Percentiles rank a stretch among this genome's conserved stretches.
These are phyloP conservation scores for Psidium friedrichsthalianum DNA, from an alignment of 345 rosid species.

Conservation along the genomic window DNA sequence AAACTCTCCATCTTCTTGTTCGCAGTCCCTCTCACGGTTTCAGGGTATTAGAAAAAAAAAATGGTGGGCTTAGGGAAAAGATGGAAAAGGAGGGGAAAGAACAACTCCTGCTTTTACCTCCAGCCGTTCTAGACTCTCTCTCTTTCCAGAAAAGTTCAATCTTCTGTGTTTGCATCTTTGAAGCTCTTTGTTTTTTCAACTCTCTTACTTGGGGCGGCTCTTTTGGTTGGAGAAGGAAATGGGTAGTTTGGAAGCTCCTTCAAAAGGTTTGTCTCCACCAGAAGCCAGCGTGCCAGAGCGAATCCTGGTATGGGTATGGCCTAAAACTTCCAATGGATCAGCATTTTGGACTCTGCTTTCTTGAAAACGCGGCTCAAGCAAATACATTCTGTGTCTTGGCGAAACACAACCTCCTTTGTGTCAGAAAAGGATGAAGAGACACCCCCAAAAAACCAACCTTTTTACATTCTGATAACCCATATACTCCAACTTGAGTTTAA, in stretches of 20 bases:
- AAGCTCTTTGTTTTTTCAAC: background rate
- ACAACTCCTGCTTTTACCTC: background rate
- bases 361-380: background rate
- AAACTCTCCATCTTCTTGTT: background rate
- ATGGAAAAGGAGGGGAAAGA: background rate
- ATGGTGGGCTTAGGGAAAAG: background rate
- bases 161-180: background rate
- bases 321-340: background rate
- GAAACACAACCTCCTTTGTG: slow-evolving; percentile 15
- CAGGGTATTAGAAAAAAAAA: background rate
- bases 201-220: background rate
- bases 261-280: background rate
- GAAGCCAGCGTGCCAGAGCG: background rate
- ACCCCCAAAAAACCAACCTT: slow-evolving; percentile 19
- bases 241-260: background rate
- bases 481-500: slow-evolving; percentile 2
- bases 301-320: background rate
- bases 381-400: background rate
- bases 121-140: background rate
- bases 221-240: background rate
- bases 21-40: background rate
- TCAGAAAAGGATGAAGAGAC: slow-evolving; percentile 13
- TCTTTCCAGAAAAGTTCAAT: background rate
- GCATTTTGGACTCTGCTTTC: background rate
- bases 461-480: slow-evolving; percentile 6